Percentiles rank a stretch among this genome's conserved stretches.
phyloP scores from a whole-genome alignment of 805 yeast genomes.

The Sugiyamaella smithiae region DNA sequence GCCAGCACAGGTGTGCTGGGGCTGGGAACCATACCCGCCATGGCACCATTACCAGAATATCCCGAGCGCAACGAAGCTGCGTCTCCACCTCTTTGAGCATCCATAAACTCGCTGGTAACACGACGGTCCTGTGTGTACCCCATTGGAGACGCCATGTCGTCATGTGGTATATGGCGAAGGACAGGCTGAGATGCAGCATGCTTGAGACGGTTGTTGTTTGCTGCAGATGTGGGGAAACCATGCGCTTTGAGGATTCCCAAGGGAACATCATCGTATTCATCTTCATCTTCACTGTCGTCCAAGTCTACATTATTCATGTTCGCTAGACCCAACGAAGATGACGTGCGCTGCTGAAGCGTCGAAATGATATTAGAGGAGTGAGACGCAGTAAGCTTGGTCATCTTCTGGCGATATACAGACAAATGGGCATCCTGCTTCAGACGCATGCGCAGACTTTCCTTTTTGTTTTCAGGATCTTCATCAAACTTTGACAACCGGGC shows the following conservation, averaged over 20 bases:
- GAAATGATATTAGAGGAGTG: constrained; percentile 19
- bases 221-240: constrained; percentile 32
- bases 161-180: constrained; percentile 4
- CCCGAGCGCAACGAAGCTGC: constrained; percentile 18
- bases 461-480: constrained; percentile 23
- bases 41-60: constrained; percentile 9
- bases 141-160: constrained; percentile 3
- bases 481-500: constrained; percentile 14
- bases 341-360: constrained; percentile 10
- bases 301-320: constrained; percentile 14
- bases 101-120: not conserved
- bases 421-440: constrained; percentile 40
- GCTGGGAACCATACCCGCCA: not conserved
- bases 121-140: constrained; percentile 1
- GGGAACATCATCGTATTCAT: constrained; percentile 41
- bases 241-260: constrained; percentile 40
- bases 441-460: constrained; percentile 29
- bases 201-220: constrained; percentile 14
- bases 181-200: constrained; percentile 21
- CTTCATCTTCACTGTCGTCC: constrained; percentile 33
- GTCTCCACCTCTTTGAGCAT: constrained; percentile 10
- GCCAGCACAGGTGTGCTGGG: constrained; percentile 3
- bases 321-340: constrained; percentile 5
- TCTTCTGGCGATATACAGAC: constrained; percentile 41
- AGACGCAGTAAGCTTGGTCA: constrained; percentile 38